Conservation (phyloP, 169 alveolate genomes). For the Hepatocystis sp. region DNA sequence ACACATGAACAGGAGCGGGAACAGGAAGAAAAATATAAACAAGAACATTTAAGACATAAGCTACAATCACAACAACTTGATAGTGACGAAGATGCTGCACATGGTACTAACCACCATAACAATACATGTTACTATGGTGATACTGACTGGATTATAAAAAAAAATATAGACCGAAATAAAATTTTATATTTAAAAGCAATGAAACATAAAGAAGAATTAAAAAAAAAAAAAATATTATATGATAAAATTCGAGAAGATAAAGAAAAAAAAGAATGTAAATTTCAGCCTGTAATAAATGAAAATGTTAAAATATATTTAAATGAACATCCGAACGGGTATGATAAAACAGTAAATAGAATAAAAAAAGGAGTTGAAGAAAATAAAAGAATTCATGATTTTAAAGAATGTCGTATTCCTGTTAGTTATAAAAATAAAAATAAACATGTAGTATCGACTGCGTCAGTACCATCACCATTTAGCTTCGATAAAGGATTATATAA, state of each 20-base stretch:
- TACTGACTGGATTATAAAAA: not conserved
- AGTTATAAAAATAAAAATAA: not conserved
- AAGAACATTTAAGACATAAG: no score
- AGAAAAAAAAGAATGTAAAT: conserved; percentile 43
- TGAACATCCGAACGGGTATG: conserved; percentile 51
- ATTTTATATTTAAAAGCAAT: conserved; percentile 48
- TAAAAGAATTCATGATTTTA: conserved; percentile 34
- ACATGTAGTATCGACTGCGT: no score
- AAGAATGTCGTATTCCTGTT: conserved; percentile 22
- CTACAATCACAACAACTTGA: no score
- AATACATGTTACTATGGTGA: no score
- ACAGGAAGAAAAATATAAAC: no score
- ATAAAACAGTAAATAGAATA: conserved; percentile 49
- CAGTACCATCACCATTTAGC: conserved; percentile 38
- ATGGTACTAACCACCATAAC: no score
- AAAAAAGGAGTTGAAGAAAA: conserved; percentile 73
- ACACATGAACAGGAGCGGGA: no score
- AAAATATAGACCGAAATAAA: conserved; percentile 21
- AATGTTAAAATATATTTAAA: conserved; percentile 48
- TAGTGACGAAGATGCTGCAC: no score
- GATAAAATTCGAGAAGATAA: conserved; percentile 29
- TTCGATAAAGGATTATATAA: conserved; percentile 67
- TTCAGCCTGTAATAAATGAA: conserved; percentile 40
- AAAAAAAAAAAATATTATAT: conserved; percentile 12
- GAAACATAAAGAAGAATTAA: conserved; percentile 35